These are phyloP conservation scores for Podospora comata DNA, from an alignment of 495 filamentous ascomycete species.

Conservation along the genomic window DNA sequence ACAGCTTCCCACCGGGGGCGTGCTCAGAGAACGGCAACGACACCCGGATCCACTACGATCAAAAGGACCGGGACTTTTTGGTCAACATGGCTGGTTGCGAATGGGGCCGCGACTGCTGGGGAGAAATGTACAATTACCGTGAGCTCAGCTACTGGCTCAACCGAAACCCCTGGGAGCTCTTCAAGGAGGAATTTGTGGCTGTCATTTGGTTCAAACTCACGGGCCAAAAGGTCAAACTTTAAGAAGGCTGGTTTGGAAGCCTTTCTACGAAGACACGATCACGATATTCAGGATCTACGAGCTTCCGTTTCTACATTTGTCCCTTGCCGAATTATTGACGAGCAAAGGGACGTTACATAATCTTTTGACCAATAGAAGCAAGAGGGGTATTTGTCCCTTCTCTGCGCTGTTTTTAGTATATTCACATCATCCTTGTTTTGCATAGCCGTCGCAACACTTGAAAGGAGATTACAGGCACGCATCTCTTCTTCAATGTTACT, in stretches of 20 bases:
- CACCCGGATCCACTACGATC: slow-evolving; percentile 75
- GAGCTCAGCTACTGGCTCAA: slow-evolving; percentile 84
- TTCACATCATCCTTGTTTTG: not conserved
- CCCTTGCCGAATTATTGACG: not conserved
- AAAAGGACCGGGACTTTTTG: slow-evolving; percentile 85
- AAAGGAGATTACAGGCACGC: not conserved
- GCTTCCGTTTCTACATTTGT: slow-evolving; percentile 6
- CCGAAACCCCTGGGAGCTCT: slow-evolving; percentile 71
- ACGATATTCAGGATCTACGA: slow-evolving; percentile 18
- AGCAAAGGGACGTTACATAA: not conserved
- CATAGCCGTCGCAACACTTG: not conserved
- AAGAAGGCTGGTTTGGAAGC: slow-evolving; percentile 2
- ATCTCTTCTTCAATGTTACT: not conserved
- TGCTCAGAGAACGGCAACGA: slow-evolving; percentile 74
- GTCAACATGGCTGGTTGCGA: slow-evolving; percentile 99
- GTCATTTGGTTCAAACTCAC: slow-evolving; percentile 54
- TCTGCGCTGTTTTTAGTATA: not conserved
- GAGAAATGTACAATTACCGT: slow-evolving; percentile 91
- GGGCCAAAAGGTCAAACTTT: slow-evolving; percentile 52
- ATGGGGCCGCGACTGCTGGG: slow-evolving; percentile 96
- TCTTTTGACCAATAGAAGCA: not conserved
- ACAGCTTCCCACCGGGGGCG: slow-evolving; percentile 87
- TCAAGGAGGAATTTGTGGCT: slow-evolving; percentile 57
- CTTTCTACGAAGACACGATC: slow-evolving; percentile 7
- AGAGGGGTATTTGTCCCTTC: not conserved